Percentiles rank a stretch among this genome's conserved stretches.
Evolutionary conservation across 1,284 basidiomycete species (phyloP).

Genomic region (Ustilago loliicola): DNA sequence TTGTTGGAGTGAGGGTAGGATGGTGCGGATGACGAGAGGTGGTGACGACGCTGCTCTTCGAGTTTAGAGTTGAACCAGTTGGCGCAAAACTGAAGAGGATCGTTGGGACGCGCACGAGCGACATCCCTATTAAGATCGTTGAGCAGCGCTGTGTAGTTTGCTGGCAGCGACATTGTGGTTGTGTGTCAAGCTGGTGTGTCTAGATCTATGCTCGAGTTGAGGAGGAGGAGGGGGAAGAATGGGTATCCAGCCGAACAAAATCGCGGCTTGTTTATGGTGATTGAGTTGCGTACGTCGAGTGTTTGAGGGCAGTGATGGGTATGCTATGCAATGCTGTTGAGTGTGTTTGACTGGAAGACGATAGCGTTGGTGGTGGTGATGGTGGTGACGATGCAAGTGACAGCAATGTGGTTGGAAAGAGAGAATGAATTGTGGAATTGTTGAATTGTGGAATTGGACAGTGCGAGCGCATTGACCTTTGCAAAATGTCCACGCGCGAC

Average conservation of each 20-base stretch:
- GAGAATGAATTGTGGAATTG: neutral
- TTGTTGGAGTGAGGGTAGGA: slow-evolving; percentile 16
- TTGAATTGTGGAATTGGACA: neutral
- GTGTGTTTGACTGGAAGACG: too few relatives aligned
- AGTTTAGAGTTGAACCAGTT: slow-evolving; percentile 93
- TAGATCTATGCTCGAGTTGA: too few relatives aligned
- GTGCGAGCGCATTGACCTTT: slow-evolving; percentile 11
- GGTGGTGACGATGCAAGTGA: neutral
- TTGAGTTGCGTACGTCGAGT: too few relatives aligned
- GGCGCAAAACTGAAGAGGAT: slow-evolving; percentile 92
- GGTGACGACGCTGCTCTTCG: slow-evolving; percentile 83
- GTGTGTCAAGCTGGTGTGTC: neutral
- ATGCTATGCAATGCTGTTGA: neutral
- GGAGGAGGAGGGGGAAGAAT: neutral
- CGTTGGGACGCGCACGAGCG: slow-evolving; percentile 84
- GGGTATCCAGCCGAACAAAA: too few relatives aligned
- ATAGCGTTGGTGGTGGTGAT: neutral
- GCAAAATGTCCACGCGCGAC: too few relatives aligned
- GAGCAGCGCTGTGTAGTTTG: slow-evolving; percentile 74
- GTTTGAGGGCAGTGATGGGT: neutral
- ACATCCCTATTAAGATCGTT: slow-evolving; percentile 88
- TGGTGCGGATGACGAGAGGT: slow-evolving; percentile 70
- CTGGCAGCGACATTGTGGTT: slow-evolving; percentile 51
- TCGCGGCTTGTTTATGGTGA: too few relatives aligned
- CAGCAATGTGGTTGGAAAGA: neutral